These are phyloP conservation scores for Hirschfeldia incana DNA, from an alignment of 345 rosid species.

Conservation along the genomic window DNA sequence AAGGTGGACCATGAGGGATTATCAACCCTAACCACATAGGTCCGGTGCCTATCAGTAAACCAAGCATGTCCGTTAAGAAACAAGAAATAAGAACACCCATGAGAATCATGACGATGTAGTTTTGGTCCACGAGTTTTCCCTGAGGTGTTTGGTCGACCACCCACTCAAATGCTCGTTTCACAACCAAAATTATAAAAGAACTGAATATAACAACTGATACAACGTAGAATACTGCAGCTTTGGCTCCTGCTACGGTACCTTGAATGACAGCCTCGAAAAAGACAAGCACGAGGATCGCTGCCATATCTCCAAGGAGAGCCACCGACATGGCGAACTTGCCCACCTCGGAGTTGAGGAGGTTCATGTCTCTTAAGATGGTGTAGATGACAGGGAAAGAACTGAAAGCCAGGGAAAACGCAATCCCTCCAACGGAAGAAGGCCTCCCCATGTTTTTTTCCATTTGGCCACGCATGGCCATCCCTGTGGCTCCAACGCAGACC, in stretches of 20 bases:
- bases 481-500: background rate
- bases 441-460: slow-evolving; percentile 39
- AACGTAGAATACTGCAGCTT: slow-evolving; percentile 39
- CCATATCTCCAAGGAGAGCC: slow-evolving; percentile 45
- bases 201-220: slow-evolving; percentile 20
- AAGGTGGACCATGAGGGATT: slow-evolving; percentile 70
- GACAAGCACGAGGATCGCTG: slow-evolving; percentile 32
- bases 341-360: slow-evolving; percentile 63
- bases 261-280: slow-evolving; percentile 49
- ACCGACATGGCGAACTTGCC: slow-evolving; percentile 58
- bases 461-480: slow-evolving; percentile 19
- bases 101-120: slow-evolving; percentile 46
- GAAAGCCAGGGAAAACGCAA: slow-evolving; percentile 36
- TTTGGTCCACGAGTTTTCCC: slow-evolving; percentile 55
- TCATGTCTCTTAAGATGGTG: slow-evolving; percentile 55
- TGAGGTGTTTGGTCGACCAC: slow-evolving; percentile 53
- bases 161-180: slow-evolving; percentile 44
- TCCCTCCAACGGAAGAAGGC: slow-evolving; percentile 38
- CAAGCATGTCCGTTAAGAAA: slow-evolving; percentile 71
- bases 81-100: slow-evolving; percentile 48
- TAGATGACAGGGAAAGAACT: slow-evolving; percentile 53
- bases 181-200: slow-evolving; percentile 33
- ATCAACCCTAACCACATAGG: slow-evolving; percentile 61
- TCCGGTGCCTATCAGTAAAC: slow-evolving; percentile 59
- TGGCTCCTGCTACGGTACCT: slow-evolving; percentile 17